Evolutionary conservation across 2,329 filamentous ascomycete genomes (phyloP).

Genomic region (Alternaria rosae): DNA sequence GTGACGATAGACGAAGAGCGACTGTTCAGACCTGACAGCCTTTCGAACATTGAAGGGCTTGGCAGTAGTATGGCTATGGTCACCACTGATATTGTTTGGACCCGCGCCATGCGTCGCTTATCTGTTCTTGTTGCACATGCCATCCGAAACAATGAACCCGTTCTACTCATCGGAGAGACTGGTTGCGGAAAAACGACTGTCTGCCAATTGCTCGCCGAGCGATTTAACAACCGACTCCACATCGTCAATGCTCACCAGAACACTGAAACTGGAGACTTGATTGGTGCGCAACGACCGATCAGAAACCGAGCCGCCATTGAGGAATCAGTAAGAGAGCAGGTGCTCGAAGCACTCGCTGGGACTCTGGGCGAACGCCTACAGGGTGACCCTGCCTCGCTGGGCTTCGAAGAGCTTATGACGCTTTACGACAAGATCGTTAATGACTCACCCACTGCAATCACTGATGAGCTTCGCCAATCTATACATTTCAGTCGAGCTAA

Average conservation of each 20-base stretch:
- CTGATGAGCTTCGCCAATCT: constrained; percentile 48
- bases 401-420: constrained; percentile 59
- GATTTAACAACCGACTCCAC: constrained; percentile 76
- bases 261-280: constrained; percentile 95
- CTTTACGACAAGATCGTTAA: constrained; percentile 64
- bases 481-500: constrained; percentile 64
- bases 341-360: constrained; percentile 54
- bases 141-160: constrained; percentile 87
- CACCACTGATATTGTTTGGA: constrained; percentile 77
- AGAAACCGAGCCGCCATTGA: constrained; percentile 81
- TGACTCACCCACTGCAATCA: constrained; percentile 56
- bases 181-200: constrained; percentile 98
- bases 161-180: constrained; percentile 93
- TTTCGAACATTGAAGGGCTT: constrained; percentile 45
- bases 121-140: constrained; percentile 90
- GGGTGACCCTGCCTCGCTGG: constrained; percentile 25
- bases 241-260: constrained; percentile 99
- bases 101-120: constrained; percentile 87
- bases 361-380: constrained; percentile 10
- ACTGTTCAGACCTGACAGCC: constrained; percentile 68
- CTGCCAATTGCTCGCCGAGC: constrained; percentile 88
- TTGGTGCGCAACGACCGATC: constrained; percentile 91
- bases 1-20: constrained; percentile 77
- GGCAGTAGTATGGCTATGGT: constrained; percentile 34
- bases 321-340: constrained; percentile 68